Percentiles rank a stretch among this genome's conserved stretches.
Conservation (phyloP, 1,284 basidiomycete species). For the Apiotrichum sp. region DNA sequence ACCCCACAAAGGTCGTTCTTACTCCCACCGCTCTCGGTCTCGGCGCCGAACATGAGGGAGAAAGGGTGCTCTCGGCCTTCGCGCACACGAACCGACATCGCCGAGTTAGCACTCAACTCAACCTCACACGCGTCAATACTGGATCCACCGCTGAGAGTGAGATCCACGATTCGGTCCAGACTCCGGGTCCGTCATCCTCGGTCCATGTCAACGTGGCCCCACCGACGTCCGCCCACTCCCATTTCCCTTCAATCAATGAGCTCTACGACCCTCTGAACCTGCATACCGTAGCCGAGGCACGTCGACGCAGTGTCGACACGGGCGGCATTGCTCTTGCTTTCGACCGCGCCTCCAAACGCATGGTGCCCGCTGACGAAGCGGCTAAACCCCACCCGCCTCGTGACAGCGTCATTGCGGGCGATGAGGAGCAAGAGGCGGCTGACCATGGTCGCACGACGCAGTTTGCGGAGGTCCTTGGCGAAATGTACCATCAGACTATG, state of each 20-base stretch:
- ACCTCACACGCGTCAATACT: constrained; percentile 4
- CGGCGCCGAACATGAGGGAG: constrained; percentile 38
- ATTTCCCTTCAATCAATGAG: not conserved
- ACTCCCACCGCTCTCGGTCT: constrained; percentile 36
- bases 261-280: not conserved
- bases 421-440: constrained; percentile 42
- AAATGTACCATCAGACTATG: constrained; percentile 72
- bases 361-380: not conserved
- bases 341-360: constrained; percentile 46
- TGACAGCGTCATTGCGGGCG: constrained; percentile 12
- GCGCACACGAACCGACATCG: not conserved
- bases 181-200: not conserved
- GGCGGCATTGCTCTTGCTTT: constrained; percentile 75
- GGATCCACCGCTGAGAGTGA: constrained; percentile 1
- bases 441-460: constrained; percentile 50
- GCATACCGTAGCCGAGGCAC: not conserved
- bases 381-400: not conserved
- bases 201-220: not conserved
- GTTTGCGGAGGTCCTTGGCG: constrained; percentile 70
- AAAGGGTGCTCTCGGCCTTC: constrained; percentile 26
- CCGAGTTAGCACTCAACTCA: constrained; percentile 8
- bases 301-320: constrained; percentile 73
- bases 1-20: constrained; percentile 28
- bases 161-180: not conserved
- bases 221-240: not conserved